Conservation (phyloP, 192 early-diverging fungal genomes). For the Coemansia sp. region DNA sequence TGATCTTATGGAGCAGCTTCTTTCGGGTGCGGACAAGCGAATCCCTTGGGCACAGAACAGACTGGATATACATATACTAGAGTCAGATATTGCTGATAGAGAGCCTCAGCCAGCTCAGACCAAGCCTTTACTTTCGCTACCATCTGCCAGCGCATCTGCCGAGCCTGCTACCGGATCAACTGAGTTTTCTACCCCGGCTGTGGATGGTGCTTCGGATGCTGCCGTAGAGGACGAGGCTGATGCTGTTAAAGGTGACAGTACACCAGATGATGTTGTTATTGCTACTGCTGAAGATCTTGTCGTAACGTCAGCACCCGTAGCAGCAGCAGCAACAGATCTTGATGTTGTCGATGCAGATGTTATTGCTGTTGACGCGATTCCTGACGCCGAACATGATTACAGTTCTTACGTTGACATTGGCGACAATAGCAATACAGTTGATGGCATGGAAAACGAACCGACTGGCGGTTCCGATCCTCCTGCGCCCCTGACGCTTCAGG, state of each 20-base stretch:
- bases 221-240: not conserved
- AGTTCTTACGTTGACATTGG: not conserved
- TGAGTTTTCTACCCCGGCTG: not conserved
- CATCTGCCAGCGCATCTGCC: not conserved
- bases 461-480: not conserved
- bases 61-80: slow-evolving; percentile 45
- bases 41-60: slow-evolving; percentile 54
- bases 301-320: too few relatives aligned
- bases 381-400: not conserved
- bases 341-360: not conserved
- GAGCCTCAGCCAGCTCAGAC: slow-evolving; percentile 23
- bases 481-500: not conserved
- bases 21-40: slow-evolving; percentile 45
- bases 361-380: not conserved
- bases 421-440: not conserved
- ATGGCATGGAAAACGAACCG: not conserved
- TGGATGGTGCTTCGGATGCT: not conserved
- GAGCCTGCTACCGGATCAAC: not conserved
- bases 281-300: not conserved
- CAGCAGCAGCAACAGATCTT: not conserved
- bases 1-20: slow-evolving; percentile 40
- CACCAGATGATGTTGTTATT: not conserved
- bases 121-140: slow-evolving; percentile 11
- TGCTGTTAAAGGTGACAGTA: not conserved
- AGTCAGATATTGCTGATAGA: slow-evolving; percentile 32